Percentiles rank a stretch among this genome's conserved stretches.
These are phyloP conservation scores for Letharia columbiana DNA, from an alignment of 495 filamentous ascomycete genomes.

Conservation along the genomic window DNA sequence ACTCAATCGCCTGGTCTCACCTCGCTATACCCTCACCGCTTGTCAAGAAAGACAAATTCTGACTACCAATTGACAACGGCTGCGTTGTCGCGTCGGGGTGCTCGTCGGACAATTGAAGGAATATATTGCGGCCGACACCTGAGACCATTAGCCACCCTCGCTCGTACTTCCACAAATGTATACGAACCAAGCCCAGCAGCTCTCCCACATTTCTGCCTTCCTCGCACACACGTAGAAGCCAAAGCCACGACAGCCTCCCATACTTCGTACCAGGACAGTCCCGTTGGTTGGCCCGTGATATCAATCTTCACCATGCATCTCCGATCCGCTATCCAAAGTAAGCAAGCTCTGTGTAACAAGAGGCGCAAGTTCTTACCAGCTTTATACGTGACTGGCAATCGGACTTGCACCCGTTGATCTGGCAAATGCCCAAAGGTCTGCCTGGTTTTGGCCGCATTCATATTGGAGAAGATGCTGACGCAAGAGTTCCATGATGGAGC, in stretches of 20 bases:
- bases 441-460: background rate
- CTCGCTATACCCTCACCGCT: background rate
- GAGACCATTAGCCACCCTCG: background rate
- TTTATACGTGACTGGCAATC: background rate
- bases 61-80: background rate
- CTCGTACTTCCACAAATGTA: background rate
- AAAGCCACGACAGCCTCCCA: background rate
- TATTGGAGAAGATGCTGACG: background rate
- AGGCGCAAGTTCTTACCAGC: background rate
- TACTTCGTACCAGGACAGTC: constrained; percentile 1
- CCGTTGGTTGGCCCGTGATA: background rate
- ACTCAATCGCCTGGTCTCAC: background rate
- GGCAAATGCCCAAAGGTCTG: background rate
- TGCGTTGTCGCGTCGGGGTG: background rate
- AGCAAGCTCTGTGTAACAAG: background rate
- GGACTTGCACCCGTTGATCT: background rate
- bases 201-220: background rate
- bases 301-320: background rate
- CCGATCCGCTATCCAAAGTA: constrained; percentile 1
- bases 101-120: background rate
- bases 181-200: constrained; percentile 8
- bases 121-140: background rate
- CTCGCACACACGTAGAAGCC: background rate
- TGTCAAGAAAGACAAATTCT: background rate
- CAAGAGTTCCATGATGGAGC: background rate